A percentile compares a stretch with the other conserved stretches of the same genome.
phyloP scores from a whole-genome alignment of 257 asterid species.

The Asclepias syriaca region DNA sequence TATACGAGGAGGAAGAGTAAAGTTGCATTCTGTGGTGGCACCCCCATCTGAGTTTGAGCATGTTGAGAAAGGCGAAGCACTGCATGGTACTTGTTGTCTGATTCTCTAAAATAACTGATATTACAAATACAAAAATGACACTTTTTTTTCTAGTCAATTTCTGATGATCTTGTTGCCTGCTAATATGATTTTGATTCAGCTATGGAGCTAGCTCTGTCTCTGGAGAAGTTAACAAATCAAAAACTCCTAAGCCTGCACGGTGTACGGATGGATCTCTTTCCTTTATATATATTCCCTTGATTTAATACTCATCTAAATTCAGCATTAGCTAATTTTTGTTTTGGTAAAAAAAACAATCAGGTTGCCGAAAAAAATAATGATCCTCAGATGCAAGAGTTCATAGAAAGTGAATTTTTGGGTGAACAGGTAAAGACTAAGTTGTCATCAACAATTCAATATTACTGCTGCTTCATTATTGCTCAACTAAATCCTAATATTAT shows the following conservation, averaged over 20 bases:
- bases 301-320: background rate
- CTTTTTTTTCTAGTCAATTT: background rate
- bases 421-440: constrained; percentile 53
- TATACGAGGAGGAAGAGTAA: constrained; percentile 84
- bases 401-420: constrained; percentile 60
- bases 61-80: constrained; percentile 77
- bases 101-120: too few relatives aligned
- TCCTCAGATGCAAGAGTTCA: constrained; percentile 60
- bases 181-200: constrained; percentile 39
- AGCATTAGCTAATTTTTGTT: background rate
- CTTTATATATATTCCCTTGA: background rate
- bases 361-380: constrained; percentile 61
- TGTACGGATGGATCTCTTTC: constrained; percentile 30
- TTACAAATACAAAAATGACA: too few relatives aligned
- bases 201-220: constrained; percentile 70
- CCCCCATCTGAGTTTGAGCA: constrained; percentile 70
- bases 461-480: background rate
- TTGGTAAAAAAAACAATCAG: constrained; percentile 24
- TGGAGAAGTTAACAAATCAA: constrained; percentile 70
- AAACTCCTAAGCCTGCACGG: constrained; percentile 56
- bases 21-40: constrained; percentile 36
- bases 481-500: background rate
- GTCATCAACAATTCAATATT: background rate
- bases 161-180: background rate
- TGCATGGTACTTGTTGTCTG: constrained; percentile 41